These are phyloP conservation scores for Acanthamoeba castellanii DNA, from an alignment of 208 protist genomes.

Conservation along the genomic window DNA sequence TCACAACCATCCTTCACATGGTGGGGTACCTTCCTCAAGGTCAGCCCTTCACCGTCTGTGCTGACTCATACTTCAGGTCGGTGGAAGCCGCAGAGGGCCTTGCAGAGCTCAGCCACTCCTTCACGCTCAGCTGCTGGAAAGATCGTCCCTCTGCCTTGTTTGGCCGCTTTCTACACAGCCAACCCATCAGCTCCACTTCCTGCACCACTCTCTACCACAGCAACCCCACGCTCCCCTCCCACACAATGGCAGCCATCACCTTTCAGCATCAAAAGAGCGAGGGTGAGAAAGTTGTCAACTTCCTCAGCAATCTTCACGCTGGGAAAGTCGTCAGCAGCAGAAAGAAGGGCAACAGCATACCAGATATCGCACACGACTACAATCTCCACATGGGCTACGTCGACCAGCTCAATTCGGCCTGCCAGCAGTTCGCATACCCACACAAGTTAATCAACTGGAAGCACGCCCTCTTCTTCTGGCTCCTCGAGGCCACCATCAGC, in stretches of 20 bases:
- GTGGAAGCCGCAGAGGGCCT: background rate
- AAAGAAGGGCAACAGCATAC: background rate
- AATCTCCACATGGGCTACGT: background rate
- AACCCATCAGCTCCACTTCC: background rate
- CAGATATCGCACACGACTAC: background rate
- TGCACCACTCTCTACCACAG: background rate
- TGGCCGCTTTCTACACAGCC: background rate
- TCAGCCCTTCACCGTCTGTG: background rate
- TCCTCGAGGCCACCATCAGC: background rate
- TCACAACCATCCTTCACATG: background rate
- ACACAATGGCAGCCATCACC: slow-evolving; percentile 6
- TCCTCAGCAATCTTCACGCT: no score
- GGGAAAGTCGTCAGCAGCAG: background rate
- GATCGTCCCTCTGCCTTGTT: slow-evolving; percentile 24
- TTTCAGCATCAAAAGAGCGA: background rate
- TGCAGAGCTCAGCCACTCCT: background rate
- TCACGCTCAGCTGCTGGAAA: slow-evolving; percentile 25
- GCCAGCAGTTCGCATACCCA: slow-evolving; percentile 6
- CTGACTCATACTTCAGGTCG: slow-evolving; percentile 37
- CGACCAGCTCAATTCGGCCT: background rate
- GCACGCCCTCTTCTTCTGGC: slow-evolving; percentile 37
- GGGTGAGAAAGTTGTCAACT: background rate
- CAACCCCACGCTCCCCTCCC: background rate
- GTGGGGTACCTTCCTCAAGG: background rate
- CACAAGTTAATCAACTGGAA: slow-evolving; percentile 2